Evolutionary conservation across 2,329 filamentous ascomycete species (phyloP).

Genomic region (Phaeomoniella chlamydospora): DNA sequence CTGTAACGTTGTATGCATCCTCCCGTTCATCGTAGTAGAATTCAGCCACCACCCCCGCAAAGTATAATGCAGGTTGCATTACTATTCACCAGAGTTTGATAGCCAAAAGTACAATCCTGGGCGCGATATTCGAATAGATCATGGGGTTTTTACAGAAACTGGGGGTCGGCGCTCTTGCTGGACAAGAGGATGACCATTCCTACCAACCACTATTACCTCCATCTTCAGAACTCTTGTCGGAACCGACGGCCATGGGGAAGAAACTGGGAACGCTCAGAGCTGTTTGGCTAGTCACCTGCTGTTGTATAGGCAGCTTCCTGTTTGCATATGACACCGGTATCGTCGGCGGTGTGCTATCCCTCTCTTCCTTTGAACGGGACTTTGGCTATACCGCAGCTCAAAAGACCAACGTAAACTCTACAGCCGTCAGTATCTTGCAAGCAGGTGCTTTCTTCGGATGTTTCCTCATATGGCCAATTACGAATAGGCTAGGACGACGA

Average conservation of each 20-base stretch:
- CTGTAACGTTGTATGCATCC: no score
- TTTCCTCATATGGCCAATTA: constrained; percentile 33
- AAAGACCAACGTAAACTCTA: constrained; percentile 27
- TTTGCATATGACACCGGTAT: constrained; percentile 28
- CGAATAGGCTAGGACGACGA: constrained; percentile 29
- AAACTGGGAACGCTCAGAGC: constrained; percentile 20
- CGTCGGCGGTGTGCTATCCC: constrained; percentile 31
- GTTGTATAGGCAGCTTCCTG: constrained; percentile 23
- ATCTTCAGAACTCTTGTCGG: background rate
- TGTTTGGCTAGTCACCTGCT: constrained; percentile 19
- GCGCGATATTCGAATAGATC: no score
- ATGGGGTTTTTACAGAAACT: no score
- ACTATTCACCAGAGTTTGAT: no score
- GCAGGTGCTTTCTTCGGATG: constrained; percentile 38
- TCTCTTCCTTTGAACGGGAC: constrained; percentile 26
- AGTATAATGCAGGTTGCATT: no score
- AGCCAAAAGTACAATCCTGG: no score
- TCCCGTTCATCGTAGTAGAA: no score
- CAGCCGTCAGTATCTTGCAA: constrained; percentile 36
- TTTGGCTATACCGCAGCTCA: constrained; percentile 25
- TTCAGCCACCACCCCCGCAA: no score
- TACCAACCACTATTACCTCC: background rate
- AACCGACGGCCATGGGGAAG: constrained; percentile 14
- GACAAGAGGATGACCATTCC: no score
- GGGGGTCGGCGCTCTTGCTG: no score